Conservation (phyloP, 2,329 filamentous ascomycete genomes). For the Ophiocordyceps australis region DNA sequence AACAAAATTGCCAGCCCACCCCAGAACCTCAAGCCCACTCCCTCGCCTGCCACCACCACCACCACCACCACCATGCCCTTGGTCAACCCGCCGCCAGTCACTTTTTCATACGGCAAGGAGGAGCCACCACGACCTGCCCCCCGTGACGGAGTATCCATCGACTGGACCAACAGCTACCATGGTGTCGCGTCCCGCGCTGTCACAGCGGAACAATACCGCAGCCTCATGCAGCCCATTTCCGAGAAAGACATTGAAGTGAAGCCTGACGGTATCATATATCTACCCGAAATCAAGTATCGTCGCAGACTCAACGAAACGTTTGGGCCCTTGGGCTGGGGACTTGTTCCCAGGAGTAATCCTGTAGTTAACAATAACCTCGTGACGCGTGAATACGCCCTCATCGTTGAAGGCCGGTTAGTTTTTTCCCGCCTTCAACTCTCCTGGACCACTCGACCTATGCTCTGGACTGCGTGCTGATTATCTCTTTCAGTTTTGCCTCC, state of each 20-base stretch:
- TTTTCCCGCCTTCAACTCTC: too few relatives aligned
- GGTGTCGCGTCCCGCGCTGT: conserved; percentile 59
- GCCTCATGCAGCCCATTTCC: conserved; percentile 49
- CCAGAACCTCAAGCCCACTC: too few relatives aligned
- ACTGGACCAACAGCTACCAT: conserved; percentile 76
- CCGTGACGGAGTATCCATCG: conserved; percentile 24
- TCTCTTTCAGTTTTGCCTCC: conserved; percentile 60
- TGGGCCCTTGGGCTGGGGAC: conserved; percentile 87
- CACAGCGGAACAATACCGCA: conserved; percentile 45
- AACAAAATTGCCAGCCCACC: too few relatives aligned
- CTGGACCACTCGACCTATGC: too few relatives aligned
- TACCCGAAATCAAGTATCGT: conserved; percentile 96
- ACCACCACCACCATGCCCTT: too few relatives aligned
- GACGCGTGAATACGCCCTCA: conserved; percentile 83
- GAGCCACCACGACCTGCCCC: too few relatives aligned
- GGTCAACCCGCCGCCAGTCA: too few relatives aligned
- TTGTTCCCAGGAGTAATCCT: conserved; percentile 74
- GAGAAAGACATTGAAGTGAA: conserved; percentile 84
- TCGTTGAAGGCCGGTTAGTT: conserved; percentile 78
- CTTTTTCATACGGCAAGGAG: too few relatives aligned
- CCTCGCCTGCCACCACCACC: too few relatives aligned
- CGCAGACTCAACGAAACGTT: conserved; percentile 81
- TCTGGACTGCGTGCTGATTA: too few relatives aligned
- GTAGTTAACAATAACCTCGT: conserved; percentile 66
- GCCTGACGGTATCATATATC: conserved; percentile 87